Conservation (phyloP, 2,329 filamentous ascomycete species). For the Stagonosporopsis chrysanthemi region DNA sequence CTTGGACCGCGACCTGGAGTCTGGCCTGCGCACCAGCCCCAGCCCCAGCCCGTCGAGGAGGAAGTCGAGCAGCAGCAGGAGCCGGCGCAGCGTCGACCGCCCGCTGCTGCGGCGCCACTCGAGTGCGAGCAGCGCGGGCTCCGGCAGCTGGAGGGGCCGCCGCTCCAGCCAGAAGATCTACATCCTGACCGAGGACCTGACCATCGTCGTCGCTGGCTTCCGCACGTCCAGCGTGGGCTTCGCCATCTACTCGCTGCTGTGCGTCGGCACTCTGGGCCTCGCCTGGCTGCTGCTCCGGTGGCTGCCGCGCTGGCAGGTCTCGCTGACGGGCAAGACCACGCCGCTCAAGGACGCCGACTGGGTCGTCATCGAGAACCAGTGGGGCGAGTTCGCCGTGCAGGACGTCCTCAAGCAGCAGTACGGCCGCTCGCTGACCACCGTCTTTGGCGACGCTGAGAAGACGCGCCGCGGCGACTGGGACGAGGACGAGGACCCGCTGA, state of each 20-base stretch:
- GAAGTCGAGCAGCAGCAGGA: constrained; percentile 69
- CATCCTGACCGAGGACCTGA: constrained; percentile 91
- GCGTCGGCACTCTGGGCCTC: constrained; percentile 74
- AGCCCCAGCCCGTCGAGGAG: constrained; percentile 56
- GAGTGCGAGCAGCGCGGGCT: constrained; percentile 73
- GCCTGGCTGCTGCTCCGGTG: constrained; percentile 87
- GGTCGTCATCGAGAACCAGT: constrained; percentile 97
- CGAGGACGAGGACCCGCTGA: constrained; percentile 76
- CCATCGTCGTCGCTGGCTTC: constrained; percentile 92
- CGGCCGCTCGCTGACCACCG: constrained; percentile 68
- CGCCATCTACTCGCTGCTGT: constrained; percentile 72
- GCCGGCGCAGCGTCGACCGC: constrained; percentile 61
- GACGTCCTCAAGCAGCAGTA: constrained; percentile 67
- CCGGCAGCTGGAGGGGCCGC: constrained; percentile 64
- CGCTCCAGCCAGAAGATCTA: constrained; percentile 89
- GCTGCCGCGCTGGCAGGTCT: constrained; percentile 87
- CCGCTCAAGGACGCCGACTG: constrained; percentile 80
- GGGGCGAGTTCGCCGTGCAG: constrained; percentile 88
- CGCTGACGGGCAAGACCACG: constrained; percentile 72
- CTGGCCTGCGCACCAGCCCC: constrained; percentile 34
- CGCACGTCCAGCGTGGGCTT: constrained; percentile 76
- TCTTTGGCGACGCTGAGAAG: constrained; percentile 74
- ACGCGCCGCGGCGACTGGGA: constrained; percentile 71
- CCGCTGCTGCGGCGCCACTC: constrained; percentile 75
- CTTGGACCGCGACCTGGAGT: constrained; percentile 52